Evolutionary conservation across 805 yeast genomes (phyloP), one percentile per base, ranked within the genome.

Genomic region (Candida chauliodis): DNA sequence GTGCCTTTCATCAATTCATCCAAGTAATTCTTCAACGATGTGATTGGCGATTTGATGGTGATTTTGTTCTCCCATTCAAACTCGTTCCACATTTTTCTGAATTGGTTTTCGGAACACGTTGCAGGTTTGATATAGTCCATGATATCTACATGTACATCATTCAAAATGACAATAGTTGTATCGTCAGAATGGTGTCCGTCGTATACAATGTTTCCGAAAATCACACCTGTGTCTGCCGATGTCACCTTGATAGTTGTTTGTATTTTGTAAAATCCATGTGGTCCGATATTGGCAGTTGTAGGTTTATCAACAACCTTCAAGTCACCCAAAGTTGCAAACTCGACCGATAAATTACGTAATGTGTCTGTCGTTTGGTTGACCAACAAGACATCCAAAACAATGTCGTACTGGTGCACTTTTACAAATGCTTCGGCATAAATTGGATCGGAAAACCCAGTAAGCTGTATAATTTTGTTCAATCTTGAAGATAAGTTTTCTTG

Each of bases 41-140:
- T 60, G 46, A 81, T 69, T 38, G 71, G 74, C 2, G 95, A 79
- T 49, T 83, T 81, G 58, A 93, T 85, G 43, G 90, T 85, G 51
- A 93, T 90, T 71, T 93, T 93, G 71, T 93, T 93, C 65, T 93
- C 99, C 99, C 99, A 93, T 67, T 93, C 99, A 58, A 95, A 93
- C 60, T 90, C 97, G 59, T 89, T 88, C 99, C 99, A 93, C 98
- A 90, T 91, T 53, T 81, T 77, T 56, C 99, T 84, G 84, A 93
- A 93, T 50, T 78, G 84, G 31, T 81, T 78, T 64, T 91, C 98
- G 11, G 89, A 69, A 60, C 95, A 86, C 17, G 77, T 75, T n/a
- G 95, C 93, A 15, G 99, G 97, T 59, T 87, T 88, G 61, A 93
- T 89, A 67, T 93, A 93, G 63, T 93, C 98, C 89, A 93, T 87